Evolutionary conservation across 2,329 filamentous ascomycete genomes (phyloP), one percentile per base, ranked within the genome.

Genomic region (Leptographium wingfieldii): DNA sequence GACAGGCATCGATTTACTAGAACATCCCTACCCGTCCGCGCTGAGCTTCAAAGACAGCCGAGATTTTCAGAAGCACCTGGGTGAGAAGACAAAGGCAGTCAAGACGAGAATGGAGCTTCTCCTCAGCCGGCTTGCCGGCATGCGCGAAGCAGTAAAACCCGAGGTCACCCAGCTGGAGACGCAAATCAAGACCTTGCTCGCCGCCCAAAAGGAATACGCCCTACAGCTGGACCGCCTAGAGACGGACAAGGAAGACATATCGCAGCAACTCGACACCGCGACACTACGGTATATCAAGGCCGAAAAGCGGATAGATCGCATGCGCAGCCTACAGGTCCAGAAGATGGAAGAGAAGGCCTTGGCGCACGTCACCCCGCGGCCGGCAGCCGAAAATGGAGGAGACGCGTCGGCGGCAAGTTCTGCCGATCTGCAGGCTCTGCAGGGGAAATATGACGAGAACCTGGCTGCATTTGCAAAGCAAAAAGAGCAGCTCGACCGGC

Each of bases 211-310:
- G 70, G 84, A 86, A 59, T 85, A 89, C 66, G 77, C 88, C 12
- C 79, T 87, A 46, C 88, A 92, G 69, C 73, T 95, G 57, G 90
- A 95, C 65, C 82, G 86, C 59, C 76, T 92, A 14, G 80, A 84
- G 56, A 78, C 82, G 7, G 91, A 96, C 67, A 95, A 94, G 67
- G 87, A 95, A 59, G 85, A 89, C 66, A 78, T 96, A 3, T 90
- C 90, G 55, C 88, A 94, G 68, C 87, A 92, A 63, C 78, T 97
- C 25, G 92, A 97, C 69, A 86, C 84, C 40, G 94, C 92, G 19
- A 95, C 91, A 5, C 78, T 95, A 61, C 84, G 94, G 65, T 97
- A 95, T 69, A 90, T 97, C 76, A 89, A 95, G 66, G 94, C 94
- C 0, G 94, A 99, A 71, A 95, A 95, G 76, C 94, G 91, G 70